Percentiles rank a stretch among this genome's conserved stretches.
Conservation (phyloP, 192 early-diverging fungal species). For the Haplosporangium gracile region DNA sequence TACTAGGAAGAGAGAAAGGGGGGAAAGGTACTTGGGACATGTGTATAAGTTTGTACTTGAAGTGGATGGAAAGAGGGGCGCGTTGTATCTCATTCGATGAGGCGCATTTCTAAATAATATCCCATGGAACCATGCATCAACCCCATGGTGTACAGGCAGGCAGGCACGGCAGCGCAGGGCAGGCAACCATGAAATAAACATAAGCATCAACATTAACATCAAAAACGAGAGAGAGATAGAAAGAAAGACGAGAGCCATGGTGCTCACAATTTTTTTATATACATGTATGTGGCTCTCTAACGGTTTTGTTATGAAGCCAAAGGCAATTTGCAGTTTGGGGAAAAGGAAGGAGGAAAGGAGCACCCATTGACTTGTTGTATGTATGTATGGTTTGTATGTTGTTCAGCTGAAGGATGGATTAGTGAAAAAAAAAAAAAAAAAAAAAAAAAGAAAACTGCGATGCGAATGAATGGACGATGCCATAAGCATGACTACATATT, state of each 20-base stretch:
- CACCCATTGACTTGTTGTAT: too few species aligned
- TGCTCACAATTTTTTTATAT: slow-evolving; percentile 8
- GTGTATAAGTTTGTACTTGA: too few species aligned
- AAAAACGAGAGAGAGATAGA: neutral
- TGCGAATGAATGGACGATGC: neutral
- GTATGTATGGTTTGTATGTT: neutral
- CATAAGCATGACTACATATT: neutral
- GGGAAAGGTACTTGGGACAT: neutral
- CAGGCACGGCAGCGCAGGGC: too few species aligned
- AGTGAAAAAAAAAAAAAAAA: neutral
- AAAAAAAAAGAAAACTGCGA: neutral
- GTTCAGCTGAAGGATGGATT: neutral
- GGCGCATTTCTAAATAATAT: neutral
- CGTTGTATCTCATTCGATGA: neutral
- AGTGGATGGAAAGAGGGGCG: neutral
- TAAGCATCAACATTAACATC: neutral
- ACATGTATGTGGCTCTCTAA: neutral
- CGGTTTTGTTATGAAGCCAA: neutral
- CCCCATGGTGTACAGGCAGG: neutral
- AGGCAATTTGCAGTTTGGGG: too few species aligned
- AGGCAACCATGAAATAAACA: neutral
- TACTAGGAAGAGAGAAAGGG: neutral
- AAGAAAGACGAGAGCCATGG: slow-evolving; percentile 10
- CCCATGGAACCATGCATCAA: neutral
- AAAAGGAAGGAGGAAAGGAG: too few species aligned